Percentiles rank a stretch among this genome's conserved stretches.
Conservation (phyloP, 1,284 basidiomycete genomes). For the Mrakiaceae sp. region DNA sequence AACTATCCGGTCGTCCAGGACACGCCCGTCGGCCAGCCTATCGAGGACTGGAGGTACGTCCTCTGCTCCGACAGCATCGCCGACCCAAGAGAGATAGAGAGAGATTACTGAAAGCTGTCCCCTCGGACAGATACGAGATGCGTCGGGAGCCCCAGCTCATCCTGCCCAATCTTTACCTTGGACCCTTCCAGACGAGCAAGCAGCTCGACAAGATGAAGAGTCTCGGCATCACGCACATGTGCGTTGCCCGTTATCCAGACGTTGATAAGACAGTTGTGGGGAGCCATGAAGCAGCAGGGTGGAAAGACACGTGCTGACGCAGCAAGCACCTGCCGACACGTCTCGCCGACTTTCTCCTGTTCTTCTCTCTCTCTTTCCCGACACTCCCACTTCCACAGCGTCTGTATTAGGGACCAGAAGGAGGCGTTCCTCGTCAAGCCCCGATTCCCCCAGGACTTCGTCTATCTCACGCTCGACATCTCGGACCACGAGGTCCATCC, state of each 20-base stretch:
- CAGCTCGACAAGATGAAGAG: constrained; percentile 53
- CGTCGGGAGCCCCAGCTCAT: constrained; percentile 85
- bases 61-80: background rate
- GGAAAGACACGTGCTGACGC: too few relatives aligned
- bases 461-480: constrained; percentile 72
- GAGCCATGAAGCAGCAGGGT: too few relatives aligned
- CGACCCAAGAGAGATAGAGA: background rate
- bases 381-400: constrained; percentile 38
- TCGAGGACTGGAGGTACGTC: constrained; percentile 12
- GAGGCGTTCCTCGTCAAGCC: constrained; percentile 79
- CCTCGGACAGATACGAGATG: constrained; percentile 70
- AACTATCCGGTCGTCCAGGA: constrained; percentile 3
- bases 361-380: background rate
- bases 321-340: background rate
- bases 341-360: background rate
- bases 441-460: constrained; percentile 67
- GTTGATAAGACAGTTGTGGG: too few relatives aligned
- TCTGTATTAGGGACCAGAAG: constrained; percentile 74
- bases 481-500: constrained; percentile 60
- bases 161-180: constrained; percentile 67
- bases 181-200: constrained; percentile 78
- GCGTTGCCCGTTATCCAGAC: constrained; percentile 27
- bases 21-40: constrained; percentile 11
- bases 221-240: constrained; percentile 78
- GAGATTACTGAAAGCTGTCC: too few relatives aligned